phyloP scores from a whole-genome alignment of 169 alveolate genomes.

The Plasmodium knowlesi region DNA sequence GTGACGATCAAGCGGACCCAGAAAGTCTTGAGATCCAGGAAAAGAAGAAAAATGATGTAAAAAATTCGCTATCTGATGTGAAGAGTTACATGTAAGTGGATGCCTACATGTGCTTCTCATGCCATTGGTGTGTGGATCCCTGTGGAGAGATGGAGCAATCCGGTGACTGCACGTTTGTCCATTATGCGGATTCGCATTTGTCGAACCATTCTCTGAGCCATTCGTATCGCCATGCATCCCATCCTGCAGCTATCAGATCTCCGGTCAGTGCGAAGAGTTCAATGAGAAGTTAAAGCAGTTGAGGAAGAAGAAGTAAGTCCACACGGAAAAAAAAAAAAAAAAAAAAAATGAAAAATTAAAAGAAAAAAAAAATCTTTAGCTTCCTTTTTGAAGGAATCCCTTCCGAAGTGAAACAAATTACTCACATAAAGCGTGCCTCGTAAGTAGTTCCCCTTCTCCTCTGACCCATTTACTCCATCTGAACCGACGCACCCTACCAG shows the following conservation, averaged over 20 bases:
- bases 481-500: neutral
- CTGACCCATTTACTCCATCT: neutral
- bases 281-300: constrained; percentile 28
- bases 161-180: neutral
- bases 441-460: neutral
- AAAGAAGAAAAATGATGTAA: constrained; percentile 21
- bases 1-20: neutral
- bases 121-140: neutral
- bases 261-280: constrained; percentile 46
- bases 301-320: constrained; percentile 35
- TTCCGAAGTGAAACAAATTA: neutral
- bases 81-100: constrained; percentile 35
- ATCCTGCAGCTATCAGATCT: constrained; percentile 36
- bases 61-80: constrained; percentile 24
- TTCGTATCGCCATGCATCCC: neutral
- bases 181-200: neutral
- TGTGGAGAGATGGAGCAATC: neutral
- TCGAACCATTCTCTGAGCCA: neutral
- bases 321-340: neutral
- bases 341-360: too few species aligned
- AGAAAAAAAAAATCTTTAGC: neutral
- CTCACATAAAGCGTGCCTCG: neutral
- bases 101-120: neutral
- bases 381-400: neutral
- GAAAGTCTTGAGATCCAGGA: constrained; percentile 30